phyloP scores from a whole-genome alignment of 140 eudicot species.

The Oenanthe javanica region DNA sequence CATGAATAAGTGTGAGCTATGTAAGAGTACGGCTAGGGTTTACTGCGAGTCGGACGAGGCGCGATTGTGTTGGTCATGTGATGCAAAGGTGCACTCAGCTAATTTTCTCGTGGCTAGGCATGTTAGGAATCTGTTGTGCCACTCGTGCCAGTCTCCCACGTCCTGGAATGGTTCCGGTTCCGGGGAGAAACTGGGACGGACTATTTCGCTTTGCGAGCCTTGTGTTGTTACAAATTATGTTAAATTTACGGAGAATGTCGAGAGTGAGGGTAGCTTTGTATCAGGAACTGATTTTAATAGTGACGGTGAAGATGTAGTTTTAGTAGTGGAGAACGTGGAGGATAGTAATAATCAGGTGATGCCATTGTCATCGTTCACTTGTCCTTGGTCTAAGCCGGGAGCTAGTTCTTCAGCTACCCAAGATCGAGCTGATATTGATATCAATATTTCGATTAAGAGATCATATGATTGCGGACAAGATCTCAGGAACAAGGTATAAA shows the following conservation, averaged over 20 bases:
- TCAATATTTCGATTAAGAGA: slow-evolving; percentile 9
- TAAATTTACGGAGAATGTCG: background rate
- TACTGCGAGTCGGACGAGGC: slow-evolving; percentile 35
- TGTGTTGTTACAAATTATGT: background rate
- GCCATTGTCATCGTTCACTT: slow-evolving; percentile 16
- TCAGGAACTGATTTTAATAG: slow-evolving; percentile 12
- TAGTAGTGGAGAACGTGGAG: slow-evolving; percentile 14
- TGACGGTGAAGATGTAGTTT: slow-evolving; percentile 22
- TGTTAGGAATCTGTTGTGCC: slow-evolving; percentile 22
- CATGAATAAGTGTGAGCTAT: slow-evolving; percentile 28
- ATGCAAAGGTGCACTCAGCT: slow-evolving; percentile 31
- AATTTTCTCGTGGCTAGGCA: slow-evolving; percentile 35
- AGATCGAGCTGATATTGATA: slow-evolving; percentile 7
- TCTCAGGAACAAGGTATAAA: slow-evolving; percentile 14
- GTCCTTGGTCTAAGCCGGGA: background rate
- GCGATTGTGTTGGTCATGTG: slow-evolving; percentile 31
- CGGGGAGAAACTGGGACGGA: slow-evolving; percentile 23
- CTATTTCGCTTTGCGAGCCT: slow-evolving; percentile 18
- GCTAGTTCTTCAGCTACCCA: slow-evolving; percentile 18
- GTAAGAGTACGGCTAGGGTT: slow-evolving; percentile 22
- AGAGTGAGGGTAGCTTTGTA: background rate
- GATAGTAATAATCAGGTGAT: slow-evolving; percentile 27
- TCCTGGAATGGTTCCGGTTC: slow-evolving; percentile 28
- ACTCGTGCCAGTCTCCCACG: slow-evolving; percentile 25
- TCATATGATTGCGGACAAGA: slow-evolving; percentile 8